phyloP scores from a whole-genome alignment of 164 flowering plant species.

The Amborella trichopoda region DNA sequence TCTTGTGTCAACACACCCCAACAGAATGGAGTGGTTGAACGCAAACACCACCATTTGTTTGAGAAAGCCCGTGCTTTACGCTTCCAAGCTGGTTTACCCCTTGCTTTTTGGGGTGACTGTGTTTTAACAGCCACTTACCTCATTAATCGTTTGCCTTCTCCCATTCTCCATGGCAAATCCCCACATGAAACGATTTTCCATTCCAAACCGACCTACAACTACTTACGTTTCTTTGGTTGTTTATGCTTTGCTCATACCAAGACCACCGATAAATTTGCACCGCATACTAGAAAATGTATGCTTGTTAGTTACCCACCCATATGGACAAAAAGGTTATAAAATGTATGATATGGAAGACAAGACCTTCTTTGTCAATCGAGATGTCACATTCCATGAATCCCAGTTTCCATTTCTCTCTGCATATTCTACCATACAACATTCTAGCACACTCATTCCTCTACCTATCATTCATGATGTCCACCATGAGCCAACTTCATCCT shows the following conservation, averaged over 20 bases:
- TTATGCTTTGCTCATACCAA: background rate
- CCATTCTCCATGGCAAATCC: background rate
- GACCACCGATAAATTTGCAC: background rate
- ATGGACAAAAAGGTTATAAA: background rate
- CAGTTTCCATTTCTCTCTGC: no score
- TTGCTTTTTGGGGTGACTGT: background rate
- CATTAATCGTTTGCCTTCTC: background rate
- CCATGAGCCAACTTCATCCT: no score
- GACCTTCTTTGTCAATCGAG: background rate
- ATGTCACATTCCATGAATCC: background rate
- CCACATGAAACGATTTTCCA: background rate
- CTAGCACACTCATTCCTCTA: no score
- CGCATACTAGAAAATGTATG: background rate
- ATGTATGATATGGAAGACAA: background rate
- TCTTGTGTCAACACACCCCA: background rate
- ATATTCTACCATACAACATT: no score
- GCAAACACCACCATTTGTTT: background rate
- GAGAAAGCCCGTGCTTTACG: background rate
- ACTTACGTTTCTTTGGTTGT: background rate
- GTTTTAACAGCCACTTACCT: background rate
- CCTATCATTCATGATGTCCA: no score
- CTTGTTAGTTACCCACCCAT: background rate
- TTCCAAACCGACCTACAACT: background rate
- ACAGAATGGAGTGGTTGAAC: constrained; percentile 1
- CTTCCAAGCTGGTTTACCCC: background rate